Evolutionary conservation across 257 asterid species (phyloP), one percentile per base, ranked within the genome.

Genomic region (Ocimum tenuiflorum): DNA sequence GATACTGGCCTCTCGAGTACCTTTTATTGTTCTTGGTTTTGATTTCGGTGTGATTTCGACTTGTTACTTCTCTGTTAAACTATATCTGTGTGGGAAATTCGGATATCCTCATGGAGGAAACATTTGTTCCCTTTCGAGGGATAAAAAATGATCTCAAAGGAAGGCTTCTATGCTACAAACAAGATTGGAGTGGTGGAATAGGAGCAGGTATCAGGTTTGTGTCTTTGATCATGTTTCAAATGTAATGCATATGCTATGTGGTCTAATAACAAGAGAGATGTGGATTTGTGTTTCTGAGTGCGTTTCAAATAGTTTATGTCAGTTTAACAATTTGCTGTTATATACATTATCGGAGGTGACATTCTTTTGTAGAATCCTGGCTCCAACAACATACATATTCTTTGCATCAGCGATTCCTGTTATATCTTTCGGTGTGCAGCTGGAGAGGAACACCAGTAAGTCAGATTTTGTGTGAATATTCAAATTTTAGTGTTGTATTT

Each of bases 321-420:
- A 20, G 9, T 29, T 56, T 1, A 49, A 60, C n/a, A 38, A 13
- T 6, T 45, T 10, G 48, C 22, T 36, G 14, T 60, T 63, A 6
- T 22, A n/a, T 54, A 23, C 27, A 23, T 45, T 48, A 12, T 61
- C 62, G 20, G 72, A 55, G 24, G 41, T 55, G 53, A 38, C 48
- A 31, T 50, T 57, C 35, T 38, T 71, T 46, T 73, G 78, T 66
- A 92, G 98, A 86, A 89, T 92, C 65, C 72, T 92, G 78, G 98
- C 98, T 71, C 98, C 98, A 56, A 92, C 98, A 3, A 89, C 98
- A 41, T 92, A 92, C 52, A 92, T 89, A 78, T 92, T 92, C 87
- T 92, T 92, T 75, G 99, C 99, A 62, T 92, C 99, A 15, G 94
- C 99, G 50, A 87, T 92, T 61, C 99, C 99, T 1, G 99, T 92